Percentiles rank a stretch among this genome's conserved stretches.
Evolutionary conservation across 176 grass and related monocot species (phyloP).

Genomic region (Dactylis glomerata): DNA sequence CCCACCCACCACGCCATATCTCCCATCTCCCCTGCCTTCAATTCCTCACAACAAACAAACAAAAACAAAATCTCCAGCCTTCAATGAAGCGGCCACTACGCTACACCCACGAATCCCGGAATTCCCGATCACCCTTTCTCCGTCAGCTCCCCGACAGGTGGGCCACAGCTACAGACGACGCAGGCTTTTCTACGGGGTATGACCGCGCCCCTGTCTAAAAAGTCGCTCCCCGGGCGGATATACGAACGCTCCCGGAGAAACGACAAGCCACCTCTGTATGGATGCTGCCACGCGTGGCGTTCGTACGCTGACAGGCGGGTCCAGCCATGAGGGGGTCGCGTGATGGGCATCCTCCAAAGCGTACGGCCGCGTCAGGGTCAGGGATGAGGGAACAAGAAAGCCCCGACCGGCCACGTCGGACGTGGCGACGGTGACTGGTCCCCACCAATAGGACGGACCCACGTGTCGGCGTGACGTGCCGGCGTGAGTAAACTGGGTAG

Average conservation of each 20-base stretch:
- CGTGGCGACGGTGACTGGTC: background rate
- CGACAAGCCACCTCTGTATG: slow-evolving; percentile 7
- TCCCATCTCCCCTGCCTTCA: background rate
- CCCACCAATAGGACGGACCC: background rate
- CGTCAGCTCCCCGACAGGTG: background rate
- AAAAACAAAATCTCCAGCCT: slow-evolving; percentile 11
- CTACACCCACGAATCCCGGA: background rate
- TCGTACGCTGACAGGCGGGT: slow-evolving; percentile 18
- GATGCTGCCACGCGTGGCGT: background rate
- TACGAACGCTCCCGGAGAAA: background rate
- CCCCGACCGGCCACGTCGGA: background rate
- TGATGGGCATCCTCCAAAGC: slow-evolving; percentile 7
- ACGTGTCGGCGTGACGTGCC: background rate
- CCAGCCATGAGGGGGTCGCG: background rate
- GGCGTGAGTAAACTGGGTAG: background rate
- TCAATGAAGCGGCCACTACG: slow-evolving; percentile 3
- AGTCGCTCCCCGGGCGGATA: background rate
- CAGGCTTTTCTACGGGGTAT: background rate
- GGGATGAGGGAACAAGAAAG: slow-evolving; percentile 22
- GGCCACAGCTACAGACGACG: background rate
- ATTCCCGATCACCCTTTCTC: background rate
- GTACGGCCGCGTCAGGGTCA: slow-evolving; percentile 37
- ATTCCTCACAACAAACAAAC: background rate
- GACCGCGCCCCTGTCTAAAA: background rate
- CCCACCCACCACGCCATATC: background rate